Evolutionary conservation across 768 basidiomycete species (phyloP).

Genomic region (Myochromella boudieri): DNA sequence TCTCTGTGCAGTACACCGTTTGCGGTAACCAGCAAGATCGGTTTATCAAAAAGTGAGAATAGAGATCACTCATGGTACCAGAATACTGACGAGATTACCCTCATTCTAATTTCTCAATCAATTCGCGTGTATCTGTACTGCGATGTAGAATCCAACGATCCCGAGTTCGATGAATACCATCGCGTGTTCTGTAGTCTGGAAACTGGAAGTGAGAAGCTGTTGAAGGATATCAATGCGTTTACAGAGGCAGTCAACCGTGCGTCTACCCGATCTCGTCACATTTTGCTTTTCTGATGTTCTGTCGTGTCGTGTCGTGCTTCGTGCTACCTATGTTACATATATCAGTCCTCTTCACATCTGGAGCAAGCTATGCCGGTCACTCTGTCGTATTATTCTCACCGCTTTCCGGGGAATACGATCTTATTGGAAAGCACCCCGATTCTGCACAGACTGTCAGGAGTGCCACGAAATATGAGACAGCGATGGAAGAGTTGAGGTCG

Average conservation of each 20-base stretch:
- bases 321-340: slow-evolving; percentile 1
- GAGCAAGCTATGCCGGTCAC: slow-evolving; percentile 62
- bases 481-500: slow-evolving; percentile 81
- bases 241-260: slow-evolving; percentile 77
- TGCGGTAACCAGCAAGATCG: slow-evolving; percentile 81
- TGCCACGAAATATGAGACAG: slow-evolving; percentile 66
- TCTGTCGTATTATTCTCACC: slow-evolving; percentile 65
- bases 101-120: not conserved
- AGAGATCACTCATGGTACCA: not conserved
- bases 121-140: not conserved
- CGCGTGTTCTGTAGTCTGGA: slow-evolving; percentile 79
- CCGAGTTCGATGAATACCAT: slow-evolving; percentile 87
- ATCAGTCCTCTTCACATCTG: slow-evolving; percentile 65
- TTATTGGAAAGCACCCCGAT: slow-evolving; percentile 77
- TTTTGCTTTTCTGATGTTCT: not conserved
- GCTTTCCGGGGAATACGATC: slow-evolving; percentile 73
- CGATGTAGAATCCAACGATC: slow-evolving; percentile 68
- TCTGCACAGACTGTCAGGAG: slow-evolving; percentile 76
- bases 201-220: slow-evolving; percentile 78
- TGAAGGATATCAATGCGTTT: slow-evolving; percentile 91
- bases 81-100: slow-evolving; percentile 1
- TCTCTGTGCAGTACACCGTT: slow-evolving; percentile 76
- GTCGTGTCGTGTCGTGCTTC: slow-evolving; percentile 1
- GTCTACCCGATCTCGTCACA: slow-evolving; percentile 22
- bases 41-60: slow-evolving; percentile 86